A percentile compares a stretch with the other conserved stretches of the same genome.
Evolutionary conservation across 371 early-diverging fungal species (phyloP).

Genomic region (Gilbertella persicaria): DNA sequence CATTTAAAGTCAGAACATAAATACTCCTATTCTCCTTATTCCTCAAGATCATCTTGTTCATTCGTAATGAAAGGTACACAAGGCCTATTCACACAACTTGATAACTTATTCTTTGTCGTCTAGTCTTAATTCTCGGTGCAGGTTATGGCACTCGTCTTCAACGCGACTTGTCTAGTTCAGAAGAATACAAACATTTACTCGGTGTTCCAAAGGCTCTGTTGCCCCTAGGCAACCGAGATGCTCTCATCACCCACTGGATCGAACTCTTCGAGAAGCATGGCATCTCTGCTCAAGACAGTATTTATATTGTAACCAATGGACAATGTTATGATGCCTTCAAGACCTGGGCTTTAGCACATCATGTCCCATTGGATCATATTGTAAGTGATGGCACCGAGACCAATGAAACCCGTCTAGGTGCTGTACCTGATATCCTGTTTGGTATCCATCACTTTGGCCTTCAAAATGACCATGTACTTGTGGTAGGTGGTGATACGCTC

Average conservation of each 20-base stretch:
- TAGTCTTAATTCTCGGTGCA: constrained; percentile 57
- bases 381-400: constrained; percentile 54
- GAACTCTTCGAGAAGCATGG: constrained; percentile 34
- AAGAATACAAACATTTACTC: constrained; percentile 38
- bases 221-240: constrained; percentile 49
- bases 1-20: too few species aligned
- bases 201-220: constrained; percentile 56
- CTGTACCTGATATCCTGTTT: constrained; percentile 57
- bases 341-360: constrained; percentile 47
- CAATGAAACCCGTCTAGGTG: constrained; percentile 61
- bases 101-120: too few species aligned
- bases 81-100: too few species aligned
- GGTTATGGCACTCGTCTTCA: constrained; percentile 64
- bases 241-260: constrained; percentile 57
- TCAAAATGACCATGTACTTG: constrained; percentile 38
- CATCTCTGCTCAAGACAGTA: constrained; percentile 19
- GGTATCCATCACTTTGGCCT: constrained; percentile 45
- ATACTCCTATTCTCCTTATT: not conserved
- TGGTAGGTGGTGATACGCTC: constrained; percentile 63
- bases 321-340: constrained; percentile 43
- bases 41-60: too few species aligned
- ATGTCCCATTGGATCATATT: constrained; percentile 44
- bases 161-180: constrained; percentile 34
- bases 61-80: too few species aligned
- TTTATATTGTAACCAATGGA: constrained; percentile 52